Percentiles rank a stretch among this genome's conserved stretches.
Evolutionary conservation across 1,139 yeast genomes (phyloP).

Genomic region (Taphrina betulina): DNA sequence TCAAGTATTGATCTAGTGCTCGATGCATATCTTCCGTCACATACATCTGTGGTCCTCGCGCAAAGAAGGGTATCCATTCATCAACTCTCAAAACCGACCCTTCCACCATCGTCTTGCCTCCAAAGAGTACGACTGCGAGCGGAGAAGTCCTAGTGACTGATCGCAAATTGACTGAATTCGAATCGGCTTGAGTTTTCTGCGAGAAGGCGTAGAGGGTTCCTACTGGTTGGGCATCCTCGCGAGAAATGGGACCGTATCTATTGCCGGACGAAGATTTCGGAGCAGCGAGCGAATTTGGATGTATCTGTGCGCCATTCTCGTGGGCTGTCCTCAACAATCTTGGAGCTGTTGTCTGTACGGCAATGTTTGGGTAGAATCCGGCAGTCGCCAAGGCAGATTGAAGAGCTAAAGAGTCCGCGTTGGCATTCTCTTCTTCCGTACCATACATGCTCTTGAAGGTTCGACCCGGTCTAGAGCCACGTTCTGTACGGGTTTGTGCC

Average conservation of each 20-base stretch:
- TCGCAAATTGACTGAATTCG: slow-evolving; percentile 4
- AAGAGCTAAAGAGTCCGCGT: slow-evolving; percentile 36
- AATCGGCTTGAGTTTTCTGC: slow-evolving; percentile 28
- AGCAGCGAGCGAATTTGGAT: slow-evolving; percentile 42
- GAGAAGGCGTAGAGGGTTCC: slow-evolving; percentile 21
- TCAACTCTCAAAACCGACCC: slow-evolving; percentile 15
- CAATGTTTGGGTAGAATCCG: slow-evolving; percentile 38
- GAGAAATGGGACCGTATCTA: slow-evolving; percentile 6
- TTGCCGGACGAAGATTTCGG: slow-evolving; percentile 1
- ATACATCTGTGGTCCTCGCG: slow-evolving; percentile 22
- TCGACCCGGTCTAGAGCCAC: slow-evolving; percentile 8
- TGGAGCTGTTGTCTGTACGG: slow-evolving; percentile 30
- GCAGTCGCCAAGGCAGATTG: slow-evolving; percentile 36
- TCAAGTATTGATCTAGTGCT: slow-evolving; percentile 11
- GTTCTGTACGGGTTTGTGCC: background rate
- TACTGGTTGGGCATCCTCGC: background rate
- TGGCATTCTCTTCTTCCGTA: slow-evolving; percentile 34
- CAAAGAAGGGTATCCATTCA: slow-evolving; percentile 30
- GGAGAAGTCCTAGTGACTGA: slow-evolving; percentile 24
- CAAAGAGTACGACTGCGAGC: slow-evolving; percentile 24
- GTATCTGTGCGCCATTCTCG: slow-evolving; percentile 35
- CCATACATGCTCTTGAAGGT: slow-evolving; percentile 33
- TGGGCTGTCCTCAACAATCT: slow-evolving; percentile 36
- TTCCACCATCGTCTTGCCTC: slow-evolving; percentile 11
- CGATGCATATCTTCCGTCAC: slow-evolving; percentile 1